Evolutionary conservation across 2,329 filamentous ascomycete genomes (phyloP).

Genomic region (Tothia fuscella): DNA sequence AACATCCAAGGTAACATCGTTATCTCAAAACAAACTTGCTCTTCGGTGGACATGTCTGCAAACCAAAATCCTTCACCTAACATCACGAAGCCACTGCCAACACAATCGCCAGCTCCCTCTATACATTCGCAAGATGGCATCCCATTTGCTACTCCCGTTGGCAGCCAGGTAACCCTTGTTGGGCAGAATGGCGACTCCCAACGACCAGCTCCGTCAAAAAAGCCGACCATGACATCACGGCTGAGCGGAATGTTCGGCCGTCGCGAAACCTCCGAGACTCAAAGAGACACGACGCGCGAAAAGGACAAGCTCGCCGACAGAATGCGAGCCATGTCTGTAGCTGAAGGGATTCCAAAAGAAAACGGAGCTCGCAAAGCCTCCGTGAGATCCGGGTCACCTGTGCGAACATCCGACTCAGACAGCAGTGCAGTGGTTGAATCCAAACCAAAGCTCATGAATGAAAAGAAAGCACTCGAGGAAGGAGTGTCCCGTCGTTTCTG

Average conservation of each 20-base stretch:
- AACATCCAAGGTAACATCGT: too few species aligned
- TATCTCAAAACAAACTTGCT: too few species aligned
- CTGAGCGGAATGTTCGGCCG: slow-evolving; percentile 27
- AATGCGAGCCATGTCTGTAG: slow-evolving; percentile 6
- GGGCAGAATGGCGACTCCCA: slow-evolving; percentile 18
- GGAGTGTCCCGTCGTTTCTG: slow-evolving; percentile 40
- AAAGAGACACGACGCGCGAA: background rate
- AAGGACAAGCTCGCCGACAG: slow-evolving; percentile 10
- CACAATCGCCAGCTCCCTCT: slow-evolving; percentile 24
- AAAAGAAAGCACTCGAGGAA: slow-evolving; percentile 14
- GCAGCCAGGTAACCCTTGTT: slow-evolving; percentile 3
- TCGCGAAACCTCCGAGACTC: slow-evolving; percentile 15
- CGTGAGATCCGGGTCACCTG: slow-evolving; percentile 18
- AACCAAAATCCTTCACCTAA: background rate
- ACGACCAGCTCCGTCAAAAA: slow-evolving; percentile 16
- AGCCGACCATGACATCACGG: slow-evolving; percentile 31
- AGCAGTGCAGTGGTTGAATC: slow-evolving; percentile 21
- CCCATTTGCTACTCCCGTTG: slow-evolving; percentile 12
- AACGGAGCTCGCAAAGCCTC: slow-evolving; percentile 9
- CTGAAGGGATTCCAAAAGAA: background rate
- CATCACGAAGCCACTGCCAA: slow-evolving; percentile 15
- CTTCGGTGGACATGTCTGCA: slow-evolving; percentile 10
- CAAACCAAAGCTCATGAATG: slow-evolving; percentile 15
- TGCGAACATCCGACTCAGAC: slow-evolving; percentile 14
- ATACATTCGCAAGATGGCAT: slow-evolving; percentile 24